Base-by-base conservation (phyloP, 208 protist genomes). In the Leishmania guyanensis region DNA sequence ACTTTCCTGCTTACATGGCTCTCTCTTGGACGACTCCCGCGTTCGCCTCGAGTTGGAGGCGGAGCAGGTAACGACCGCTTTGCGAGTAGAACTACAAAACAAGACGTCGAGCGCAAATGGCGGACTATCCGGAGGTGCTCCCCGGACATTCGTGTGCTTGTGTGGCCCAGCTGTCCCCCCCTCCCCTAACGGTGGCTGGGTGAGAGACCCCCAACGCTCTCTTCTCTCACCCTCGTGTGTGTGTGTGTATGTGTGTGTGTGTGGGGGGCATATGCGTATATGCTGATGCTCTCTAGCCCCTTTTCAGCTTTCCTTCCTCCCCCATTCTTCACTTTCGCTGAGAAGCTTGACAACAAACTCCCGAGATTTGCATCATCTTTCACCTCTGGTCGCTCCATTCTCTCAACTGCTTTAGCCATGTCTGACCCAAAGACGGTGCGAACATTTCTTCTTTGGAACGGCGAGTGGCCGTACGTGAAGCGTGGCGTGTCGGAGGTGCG, bases 401-500 rank as follows among this genome's bases (percentile, higher is more conserved):
- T 36, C 16, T 50, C 29, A 26, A 14, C n/a, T 26, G 5, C 22
- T 60, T 53, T 39, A 9, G 64, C 16, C 0, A 86, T 83, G 79
- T n/a, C 64, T 9, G 66, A 76, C 68, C 29, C 79, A 16, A 26
- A 65, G 39, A 33, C 54, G 16, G 66, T 78, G 36, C 83, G 72
- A 33, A 80, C 83, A 33, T 64, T 95, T 2, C 72, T 87, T 9
- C 79, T 94, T 46, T 97, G 93, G 92, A 88, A 81, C 39, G 92
- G 92, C 12, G 93, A 97, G 88, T 97, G 93, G 93, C 84, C 85
- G 46, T 94, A 91, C 78, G 90, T 95, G 65, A 91, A 90, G 82
- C 81, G 82, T 3, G 83, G 88, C 12, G 89, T 95, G 14, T 83
- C 88, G 14, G 76, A 88, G 82, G 84, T 88, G 79, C 86, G 92